phyloP scores from a whole-genome alignment of 2,329 filamentous ascomycete genomes.

The Amesomyces nigricolor region DNA sequence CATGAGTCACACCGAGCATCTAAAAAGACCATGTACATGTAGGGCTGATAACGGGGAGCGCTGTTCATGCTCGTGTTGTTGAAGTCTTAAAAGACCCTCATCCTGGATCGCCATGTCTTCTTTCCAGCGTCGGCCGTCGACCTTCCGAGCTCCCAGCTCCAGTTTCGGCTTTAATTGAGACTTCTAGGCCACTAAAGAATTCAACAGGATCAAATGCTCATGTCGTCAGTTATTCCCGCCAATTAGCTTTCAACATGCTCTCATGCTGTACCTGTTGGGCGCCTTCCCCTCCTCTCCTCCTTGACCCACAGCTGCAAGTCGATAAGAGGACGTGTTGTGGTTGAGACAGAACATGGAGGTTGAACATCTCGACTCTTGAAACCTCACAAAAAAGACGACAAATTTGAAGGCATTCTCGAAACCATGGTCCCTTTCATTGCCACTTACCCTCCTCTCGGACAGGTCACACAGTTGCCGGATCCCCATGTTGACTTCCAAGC shows the following conservation, averaged over 20 bases:
- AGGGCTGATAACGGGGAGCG: no score
- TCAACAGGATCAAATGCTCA: background rate
- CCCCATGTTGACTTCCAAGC: constrained; percentile 56
- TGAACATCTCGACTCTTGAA: background rate
- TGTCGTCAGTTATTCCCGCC: constrained; percentile 1
- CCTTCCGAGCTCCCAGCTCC: background rate
- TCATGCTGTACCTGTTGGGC: constrained; percentile 24
- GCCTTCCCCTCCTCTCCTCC: background rate
- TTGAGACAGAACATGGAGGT: background rate
- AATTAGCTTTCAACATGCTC: constrained; percentile 30
- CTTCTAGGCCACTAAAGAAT: background rate
- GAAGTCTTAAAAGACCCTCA: background rate
- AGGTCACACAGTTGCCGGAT: constrained; percentile 57
- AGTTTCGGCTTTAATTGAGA: background rate
- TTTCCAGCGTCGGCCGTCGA: background rate
- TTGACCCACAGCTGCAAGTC: no score
- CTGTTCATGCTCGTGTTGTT: background rate
- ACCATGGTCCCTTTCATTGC: constrained; percentile 33
- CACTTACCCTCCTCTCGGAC: constrained; percentile 67
- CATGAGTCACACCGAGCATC: no score
- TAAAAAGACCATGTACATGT: no score
- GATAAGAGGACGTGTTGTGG: background rate
- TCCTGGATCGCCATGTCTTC: background rate
- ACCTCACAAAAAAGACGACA: background rate
- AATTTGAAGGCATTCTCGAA: constrained; percentile 10